These are phyloP conservation scores for Cornus kousa DNA, from an alignment of 148 eudicot species.

Conservation along the genomic window DNA sequence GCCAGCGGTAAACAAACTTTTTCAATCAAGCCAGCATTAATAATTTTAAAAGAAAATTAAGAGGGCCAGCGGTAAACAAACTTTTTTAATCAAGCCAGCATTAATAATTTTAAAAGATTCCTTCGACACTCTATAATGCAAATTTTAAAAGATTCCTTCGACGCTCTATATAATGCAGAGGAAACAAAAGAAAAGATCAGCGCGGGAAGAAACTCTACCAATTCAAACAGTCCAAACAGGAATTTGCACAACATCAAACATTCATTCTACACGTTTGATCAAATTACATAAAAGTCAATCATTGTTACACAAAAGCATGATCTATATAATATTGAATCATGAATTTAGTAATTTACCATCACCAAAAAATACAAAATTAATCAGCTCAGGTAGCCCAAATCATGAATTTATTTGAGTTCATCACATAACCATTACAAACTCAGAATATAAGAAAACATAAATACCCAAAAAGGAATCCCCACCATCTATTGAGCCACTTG, in stretches of 20 bases:
- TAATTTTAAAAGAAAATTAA: constrained; percentile 5
- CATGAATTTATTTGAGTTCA: background rate
- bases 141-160: constrained; percentile 4
- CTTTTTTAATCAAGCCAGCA: background rate
- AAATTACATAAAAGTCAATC: too few species aligned
- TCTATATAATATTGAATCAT: background rate
- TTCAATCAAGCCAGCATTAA: background rate
- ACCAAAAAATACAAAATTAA: background rate
- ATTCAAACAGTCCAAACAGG: background rate
- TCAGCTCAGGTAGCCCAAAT: background rate
- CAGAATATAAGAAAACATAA: too few species aligned
- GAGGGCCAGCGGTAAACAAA: too few species aligned
- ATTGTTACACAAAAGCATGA: too few species aligned
- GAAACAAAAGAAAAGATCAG: background rate
- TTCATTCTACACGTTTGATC: too few species aligned
- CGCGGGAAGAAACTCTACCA: background rate
- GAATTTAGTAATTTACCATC: background rate
- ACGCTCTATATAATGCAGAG: too few species aligned
- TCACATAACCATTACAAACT: too few species aligned
- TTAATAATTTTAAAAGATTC: constrained; percentile 7
- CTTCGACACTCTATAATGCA: background rate
- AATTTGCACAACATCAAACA: background rate
- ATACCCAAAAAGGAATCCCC: too few species aligned
- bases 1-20: background rate
- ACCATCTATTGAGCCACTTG: background rate